Evolutionary conservation across 441 rosid genomes (phyloP).

Genomic region (Euphorbia corollata): DNA sequence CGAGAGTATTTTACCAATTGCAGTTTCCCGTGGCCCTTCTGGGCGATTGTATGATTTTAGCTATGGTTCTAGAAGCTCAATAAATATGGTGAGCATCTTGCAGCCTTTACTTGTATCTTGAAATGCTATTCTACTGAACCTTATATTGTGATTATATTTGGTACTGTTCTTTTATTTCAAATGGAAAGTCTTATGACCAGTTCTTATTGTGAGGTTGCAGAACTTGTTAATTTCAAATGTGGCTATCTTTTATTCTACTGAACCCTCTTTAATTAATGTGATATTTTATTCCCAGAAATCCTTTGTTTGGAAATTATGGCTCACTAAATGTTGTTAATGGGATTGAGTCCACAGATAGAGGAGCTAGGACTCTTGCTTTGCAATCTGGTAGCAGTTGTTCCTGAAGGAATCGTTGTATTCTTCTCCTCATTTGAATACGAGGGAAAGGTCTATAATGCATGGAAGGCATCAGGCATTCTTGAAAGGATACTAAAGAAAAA

Average conservation of each 20-base stretch:
- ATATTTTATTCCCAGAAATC: background rate
- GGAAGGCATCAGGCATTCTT: conserved; percentile 77
- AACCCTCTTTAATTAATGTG: too few species aligned
- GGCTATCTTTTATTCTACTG: too few species aligned
- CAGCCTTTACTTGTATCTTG: conserved; percentile 15
- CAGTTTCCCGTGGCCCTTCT: conserved; percentile 77
- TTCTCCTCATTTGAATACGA: conserved; percentile 92
- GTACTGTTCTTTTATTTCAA: background rate
- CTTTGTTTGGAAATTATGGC: background rate
- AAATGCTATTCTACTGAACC: background rate
- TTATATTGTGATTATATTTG: background rate
- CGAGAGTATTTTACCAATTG: conserved; percentile 75
- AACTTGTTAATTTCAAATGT: background rate
- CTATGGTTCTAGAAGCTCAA: conserved; percentile 70
- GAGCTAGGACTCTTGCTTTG: conserved; percentile 85
- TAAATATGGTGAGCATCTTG: conserved; percentile 43
- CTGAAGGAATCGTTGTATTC: conserved; percentile 89
- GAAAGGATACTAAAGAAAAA: conserved; percentile 73
- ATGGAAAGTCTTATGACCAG: conserved; percentile 1
- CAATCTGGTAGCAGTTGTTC: conserved; percentile 73
- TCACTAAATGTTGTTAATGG: conserved; percentile 16
- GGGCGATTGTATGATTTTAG: conserved; percentile 79
- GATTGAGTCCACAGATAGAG: conserved; percentile 48
- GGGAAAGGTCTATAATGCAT: conserved; percentile 62
- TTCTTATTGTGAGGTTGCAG: background rate